Base-by-base conservation (phyloP, 2,329 filamentous ascomycete species). In the Alternaria viburni region DNA sequence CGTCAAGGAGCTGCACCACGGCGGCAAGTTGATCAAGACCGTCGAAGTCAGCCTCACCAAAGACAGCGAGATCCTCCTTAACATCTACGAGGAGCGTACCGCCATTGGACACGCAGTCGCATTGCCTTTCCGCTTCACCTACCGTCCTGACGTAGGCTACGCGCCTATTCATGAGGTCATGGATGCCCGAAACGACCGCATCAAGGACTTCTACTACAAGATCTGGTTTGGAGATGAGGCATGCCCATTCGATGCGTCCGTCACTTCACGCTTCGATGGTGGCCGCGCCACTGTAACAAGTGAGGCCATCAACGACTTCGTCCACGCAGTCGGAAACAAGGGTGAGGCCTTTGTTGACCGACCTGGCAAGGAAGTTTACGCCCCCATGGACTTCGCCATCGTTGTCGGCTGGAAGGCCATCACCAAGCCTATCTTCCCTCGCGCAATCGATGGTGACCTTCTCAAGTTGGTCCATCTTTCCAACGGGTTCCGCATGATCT, bases 391-490 rank as follows among this genome's bases (percentile, higher is more conserved):
- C 81, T 99, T 97, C 75, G 94, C 94, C 69, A 97, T 97, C 70
- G 94, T 97, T n/a, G 91, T 96, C 54, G 94, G 94, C 66, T 97
- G 94, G 94, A 98, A 99, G 84, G 96, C 96, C 46, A 99, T 99
- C 76, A 99, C 94, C 11, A 98, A 98, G 87, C 96, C 96, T 13
- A 99, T 99, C 81, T 99, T 99, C 87, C 96, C 96, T 69, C 90
- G 93, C 71, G 93, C 90, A 65, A 98, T 99, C 74, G 96, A 99
- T 73, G 96, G 96, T 69, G 96, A 99, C 78, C 85, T 99, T 57
- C 87, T 99, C 65, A 97, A 97, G 84, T 89, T 99, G 57, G 95
- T 99, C 12, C 96, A 99, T 82, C 83, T 99, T 65, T 98, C 96
- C 52, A 99, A 99, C 81, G 91, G 92, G 66, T 99, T 98, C 90